Evolutionary conservation across 495 filamentous ascomycete species (phyloP).

Genomic region (Xylaria curta): DNA sequence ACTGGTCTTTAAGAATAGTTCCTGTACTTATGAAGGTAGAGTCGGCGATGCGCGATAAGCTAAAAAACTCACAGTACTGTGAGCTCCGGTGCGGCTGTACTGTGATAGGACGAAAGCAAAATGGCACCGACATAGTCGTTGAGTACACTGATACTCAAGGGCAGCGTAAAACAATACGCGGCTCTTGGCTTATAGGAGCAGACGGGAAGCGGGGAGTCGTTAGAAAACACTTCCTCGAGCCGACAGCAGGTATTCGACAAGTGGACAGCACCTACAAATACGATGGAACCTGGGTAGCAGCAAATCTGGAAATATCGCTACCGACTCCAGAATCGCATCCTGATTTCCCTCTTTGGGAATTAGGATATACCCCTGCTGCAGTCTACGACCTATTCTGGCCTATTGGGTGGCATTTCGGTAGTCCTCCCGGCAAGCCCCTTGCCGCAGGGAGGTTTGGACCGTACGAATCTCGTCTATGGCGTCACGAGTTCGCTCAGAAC

Average conservation of each 20-base stretch:
- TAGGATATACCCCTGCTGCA: constrained; percentile 53
- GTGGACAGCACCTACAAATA: constrained; percentile 49
- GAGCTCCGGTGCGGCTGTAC: constrained; percentile 45
- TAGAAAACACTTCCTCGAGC: constrained; percentile 57
- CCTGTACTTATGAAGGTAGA: constrained; percentile 35
- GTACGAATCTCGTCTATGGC: constrained; percentile 50
- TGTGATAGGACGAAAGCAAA: constrained; percentile 41
- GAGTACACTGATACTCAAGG: constrained; percentile 45
- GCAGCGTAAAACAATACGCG: constrained; percentile 32
- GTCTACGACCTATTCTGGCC: constrained; percentile 62
- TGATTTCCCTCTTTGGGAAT: constrained; percentile 55
- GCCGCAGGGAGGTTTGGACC: constrained; percentile 59
- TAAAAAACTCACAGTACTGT: constrained; percentile 36
- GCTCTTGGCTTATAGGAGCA: constrained; percentile 54
- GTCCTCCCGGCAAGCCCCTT: constrained; percentile 50
- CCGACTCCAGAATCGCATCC: constrained; percentile 58
- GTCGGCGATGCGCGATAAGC: constrained; percentile 33
- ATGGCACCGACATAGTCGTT: constrained; percentile 42
- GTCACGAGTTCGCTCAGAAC: constrained; percentile 55
- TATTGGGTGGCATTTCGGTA: constrained; percentile 52
- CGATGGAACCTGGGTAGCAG: constrained; percentile 59
- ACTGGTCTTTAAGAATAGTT: not conserved
- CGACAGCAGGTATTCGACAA: constrained; percentile 50
- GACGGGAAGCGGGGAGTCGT: constrained; percentile 60
- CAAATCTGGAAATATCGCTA: constrained; percentile 55